Evolutionary conservation across 495 filamentous ascomycete genomes (phyloP).

Genomic region (Neurospora sp.): DNA sequence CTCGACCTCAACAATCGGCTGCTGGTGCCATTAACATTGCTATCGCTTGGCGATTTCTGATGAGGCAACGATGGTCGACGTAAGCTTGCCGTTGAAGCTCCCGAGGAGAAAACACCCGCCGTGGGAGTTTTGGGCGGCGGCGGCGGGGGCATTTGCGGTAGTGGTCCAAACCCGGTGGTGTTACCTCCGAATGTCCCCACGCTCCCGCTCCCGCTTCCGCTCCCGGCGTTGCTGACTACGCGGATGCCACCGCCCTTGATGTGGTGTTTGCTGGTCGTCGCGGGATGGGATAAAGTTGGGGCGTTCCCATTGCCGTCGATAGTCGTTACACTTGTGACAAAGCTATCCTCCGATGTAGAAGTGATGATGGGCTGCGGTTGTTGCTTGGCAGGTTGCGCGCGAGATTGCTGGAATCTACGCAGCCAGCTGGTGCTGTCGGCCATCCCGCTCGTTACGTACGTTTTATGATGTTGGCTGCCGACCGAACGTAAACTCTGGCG

Average conservation of each 20-base stretch:
- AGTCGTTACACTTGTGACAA: neutral
- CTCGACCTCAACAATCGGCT: neutral
- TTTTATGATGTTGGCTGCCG: neutral
- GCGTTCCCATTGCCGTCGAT: neutral
- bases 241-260: neutral
- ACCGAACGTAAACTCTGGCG: neutral
- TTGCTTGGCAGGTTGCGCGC: conserved; percentile 1
- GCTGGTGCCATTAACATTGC: neutral
- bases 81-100: neutral
- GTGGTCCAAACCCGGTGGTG: neutral
- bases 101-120: neutral
- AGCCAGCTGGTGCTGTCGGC: conserved; percentile 21
- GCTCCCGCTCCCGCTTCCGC: neutral
- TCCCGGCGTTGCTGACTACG: neutral
- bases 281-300: neutral
- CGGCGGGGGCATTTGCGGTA: neutral
- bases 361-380: neutral
- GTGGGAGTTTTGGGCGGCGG: neutral
- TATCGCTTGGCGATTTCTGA: neutral
- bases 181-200: neutral
- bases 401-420: conserved; percentile 16
- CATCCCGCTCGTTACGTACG: conserved; percentile 10
- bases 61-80: neutral
- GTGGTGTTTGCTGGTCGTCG: neutral
- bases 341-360: neutral